Evolutionary conservation across 2,329 filamentous ascomycete genomes (phyloP).

Genomic region (Pseudonectria foliicola): DNA sequence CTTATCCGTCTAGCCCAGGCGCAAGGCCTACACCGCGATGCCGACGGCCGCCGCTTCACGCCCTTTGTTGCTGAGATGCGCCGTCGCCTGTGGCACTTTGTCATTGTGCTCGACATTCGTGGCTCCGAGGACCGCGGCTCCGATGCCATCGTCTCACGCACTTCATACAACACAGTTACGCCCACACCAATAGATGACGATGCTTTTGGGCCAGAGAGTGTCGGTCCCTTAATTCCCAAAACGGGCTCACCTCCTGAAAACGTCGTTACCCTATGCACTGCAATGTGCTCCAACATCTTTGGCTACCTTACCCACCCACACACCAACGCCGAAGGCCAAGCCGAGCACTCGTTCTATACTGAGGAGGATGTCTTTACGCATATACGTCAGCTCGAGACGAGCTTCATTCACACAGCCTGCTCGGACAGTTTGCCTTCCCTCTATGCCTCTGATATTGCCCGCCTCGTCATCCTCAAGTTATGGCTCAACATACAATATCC

Average conservation of each 20-base stretch:
- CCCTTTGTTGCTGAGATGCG: slow-evolving; percentile 54
- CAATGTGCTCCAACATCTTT: slow-evolving; percentile 33
- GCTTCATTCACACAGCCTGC: slow-evolving; percentile 31
- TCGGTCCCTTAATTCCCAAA: slow-evolving; percentile 26
- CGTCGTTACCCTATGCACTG: slow-evolving; percentile 33
- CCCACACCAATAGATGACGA: slow-evolving; percentile 49
- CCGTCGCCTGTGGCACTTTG: slow-evolving; percentile 55
- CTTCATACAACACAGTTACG: slow-evolving; percentile 38
- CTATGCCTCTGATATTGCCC: slow-evolving; percentile 33
- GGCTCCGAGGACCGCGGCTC: slow-evolving; percentile 48
- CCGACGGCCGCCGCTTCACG: slow-evolving; percentile 26
- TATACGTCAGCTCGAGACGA: slow-evolving; percentile 31
- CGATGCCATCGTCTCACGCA: slow-evolving; percentile 33
- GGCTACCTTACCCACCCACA: slow-evolving; percentile 31
- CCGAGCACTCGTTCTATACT: slow-evolving; percentile 15
- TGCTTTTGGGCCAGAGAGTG: slow-evolving; percentile 36
- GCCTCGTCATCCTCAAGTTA: slow-evolving; percentile 38
- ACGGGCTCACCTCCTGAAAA: slow-evolving; percentile 31
- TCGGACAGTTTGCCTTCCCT: slow-evolving; percentile 26
- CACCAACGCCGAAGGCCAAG: slow-evolving; percentile 11
- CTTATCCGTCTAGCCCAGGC: slow-evolving; percentile 38
- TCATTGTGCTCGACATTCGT: slow-evolving; percentile 53
- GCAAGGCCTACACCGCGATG: slow-evolving; percentile 36
- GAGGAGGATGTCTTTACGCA: slow-evolving; percentile 35
- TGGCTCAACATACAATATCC: slow-evolving; percentile 42